Evolutionary conservation across 1,139 yeast genomes (phyloP).

Genomic region (Meyerozyma smithsonii): DNA sequence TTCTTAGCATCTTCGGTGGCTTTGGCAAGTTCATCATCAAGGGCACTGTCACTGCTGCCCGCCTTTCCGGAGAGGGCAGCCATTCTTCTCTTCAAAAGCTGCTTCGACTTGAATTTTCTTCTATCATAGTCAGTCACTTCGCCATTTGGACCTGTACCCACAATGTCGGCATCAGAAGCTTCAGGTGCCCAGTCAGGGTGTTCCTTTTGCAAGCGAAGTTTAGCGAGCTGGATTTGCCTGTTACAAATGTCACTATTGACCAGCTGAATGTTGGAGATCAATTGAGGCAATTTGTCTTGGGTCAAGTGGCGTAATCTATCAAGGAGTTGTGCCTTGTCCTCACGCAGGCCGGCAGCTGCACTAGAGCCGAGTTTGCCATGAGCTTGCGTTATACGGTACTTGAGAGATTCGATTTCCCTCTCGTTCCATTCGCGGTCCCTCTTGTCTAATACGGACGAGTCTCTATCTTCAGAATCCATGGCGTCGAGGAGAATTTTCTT

Average conservation of each 20-base stretch:
- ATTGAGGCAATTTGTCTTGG: slow-evolving; percentile 59
- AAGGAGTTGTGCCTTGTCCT: slow-evolving; percentile 40
- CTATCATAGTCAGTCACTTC: slow-evolving; percentile 77
- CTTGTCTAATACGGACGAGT: slow-evolving; percentile 20
- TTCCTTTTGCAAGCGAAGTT: slow-evolving; percentile 48
- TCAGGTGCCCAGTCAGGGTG: slow-evolving; percentile 55
- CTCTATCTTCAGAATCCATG: slow-evolving; percentile 65
- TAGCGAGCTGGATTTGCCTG: slow-evolving; percentile 60
- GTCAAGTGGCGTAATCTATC: slow-evolving; percentile 52
- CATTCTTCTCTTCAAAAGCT: slow-evolving; percentile 77
- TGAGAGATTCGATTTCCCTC: slow-evolving; percentile 59
- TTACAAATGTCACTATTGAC: slow-evolving; percentile 68
- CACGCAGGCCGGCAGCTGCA: slow-evolving; percentile 27
- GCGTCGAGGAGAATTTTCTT: slow-evolving; percentile 69
- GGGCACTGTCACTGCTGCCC: slow-evolving; percentile 39
- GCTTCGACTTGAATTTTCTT: slow-evolving; percentile 73
- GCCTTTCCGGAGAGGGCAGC: slow-evolving; percentile 81
- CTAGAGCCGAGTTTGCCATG: slow-evolving; percentile 44
- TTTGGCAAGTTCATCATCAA: slow-evolving; percentile 52
- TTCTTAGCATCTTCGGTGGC: slow-evolving; percentile 50
- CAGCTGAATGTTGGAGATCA: slow-evolving; percentile 56
- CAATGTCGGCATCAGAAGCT: slow-evolving; percentile 49
- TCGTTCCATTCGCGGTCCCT: slow-evolving; percentile 22
- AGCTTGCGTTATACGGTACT: slow-evolving; percentile 51
- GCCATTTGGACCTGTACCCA: slow-evolving; percentile 85